A percentile compares a stretch with the other conserved stretches of the same genome.
Conservation (phyloP, 768 basidiomycete genomes). For the Trametes punicea region DNA sequence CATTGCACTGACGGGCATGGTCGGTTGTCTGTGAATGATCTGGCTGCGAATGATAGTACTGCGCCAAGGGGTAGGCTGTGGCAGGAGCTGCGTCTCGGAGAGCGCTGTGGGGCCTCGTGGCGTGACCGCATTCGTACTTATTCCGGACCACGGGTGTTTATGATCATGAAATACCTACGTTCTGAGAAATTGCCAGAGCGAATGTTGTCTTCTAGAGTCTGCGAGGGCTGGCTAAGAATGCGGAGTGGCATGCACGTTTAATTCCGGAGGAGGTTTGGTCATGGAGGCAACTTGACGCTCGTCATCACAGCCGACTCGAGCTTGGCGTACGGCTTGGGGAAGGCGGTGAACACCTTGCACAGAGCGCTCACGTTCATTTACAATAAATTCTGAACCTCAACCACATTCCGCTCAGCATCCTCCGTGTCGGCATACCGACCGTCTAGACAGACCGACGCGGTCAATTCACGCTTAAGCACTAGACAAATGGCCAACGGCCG, state of each 20-base stretch:
- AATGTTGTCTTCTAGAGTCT: no score
- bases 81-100: no score
- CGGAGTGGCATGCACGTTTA: neutral
- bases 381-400: conserved; percentile 15
- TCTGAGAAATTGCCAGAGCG: no score
- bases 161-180: no score
- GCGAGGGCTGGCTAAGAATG: neutral
- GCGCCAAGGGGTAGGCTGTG: neutral
- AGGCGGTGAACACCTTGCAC: conserved; percentile 9
- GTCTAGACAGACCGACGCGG: neutral
- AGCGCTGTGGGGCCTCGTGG: no score
- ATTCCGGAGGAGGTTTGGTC: conserved; percentile 1
- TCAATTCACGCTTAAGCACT: neutral
- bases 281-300: neutral
- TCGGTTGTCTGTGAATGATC: neutral
- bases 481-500: conserved; percentile 49
- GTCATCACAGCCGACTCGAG: conserved; percentile 12
- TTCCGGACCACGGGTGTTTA: no score
- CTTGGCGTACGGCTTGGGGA: conserved; percentile 5
- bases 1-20: neutral
- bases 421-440: neutral
- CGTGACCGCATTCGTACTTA: no score
- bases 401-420: conserved; percentile 4
- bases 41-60: neutral
- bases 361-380: conserved; percentile 4